phyloP scores from a whole-genome alignment of 2,329 filamentous ascomycete species.

The Cyphellophora europaea region DNA sequence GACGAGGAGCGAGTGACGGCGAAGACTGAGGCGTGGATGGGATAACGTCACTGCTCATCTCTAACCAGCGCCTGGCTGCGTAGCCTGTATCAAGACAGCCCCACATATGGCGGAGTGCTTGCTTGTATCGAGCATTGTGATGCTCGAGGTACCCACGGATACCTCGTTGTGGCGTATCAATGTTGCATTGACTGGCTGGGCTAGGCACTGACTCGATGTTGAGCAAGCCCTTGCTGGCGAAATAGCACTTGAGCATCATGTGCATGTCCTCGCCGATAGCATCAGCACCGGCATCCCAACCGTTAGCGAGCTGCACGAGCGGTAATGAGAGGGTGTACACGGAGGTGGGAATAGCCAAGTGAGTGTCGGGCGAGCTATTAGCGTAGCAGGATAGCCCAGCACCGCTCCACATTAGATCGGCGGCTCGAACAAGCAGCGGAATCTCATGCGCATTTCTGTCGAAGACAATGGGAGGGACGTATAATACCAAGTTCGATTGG shows the following conservation, averaged over 20 bases:
- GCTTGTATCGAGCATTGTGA: conserved; percentile 58
- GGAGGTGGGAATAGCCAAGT: conserved; percentile 60
- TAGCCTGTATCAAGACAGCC: conserved; percentile 61
- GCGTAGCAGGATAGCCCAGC: conserved; percentile 51
- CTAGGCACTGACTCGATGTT: conserved; percentile 55
- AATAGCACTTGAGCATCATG: conserved; percentile 73
- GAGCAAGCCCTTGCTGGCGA: conserved; percentile 60
- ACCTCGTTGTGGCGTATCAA: conserved; percentile 51
- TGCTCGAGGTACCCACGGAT: conserved; percentile 47
- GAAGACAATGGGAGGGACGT: conserved; percentile 63
- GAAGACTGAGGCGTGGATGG: too few relatives aligned
- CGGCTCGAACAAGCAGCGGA: conserved; percentile 59
- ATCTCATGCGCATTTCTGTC: conserved; percentile 63
- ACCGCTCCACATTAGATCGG: conserved; percentile 63
- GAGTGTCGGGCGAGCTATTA: conserved; percentile 54
- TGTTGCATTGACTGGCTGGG: conserved; percentile 65
- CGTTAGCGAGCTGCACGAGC: conserved; percentile 58
- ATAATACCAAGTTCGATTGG: conserved; percentile 55
- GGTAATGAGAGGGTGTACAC: conserved; percentile 63
- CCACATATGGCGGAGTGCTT: conserved; percentile 69
- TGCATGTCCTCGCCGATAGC: conserved; percentile 69
- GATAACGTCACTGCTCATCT: conserved; percentile 2
- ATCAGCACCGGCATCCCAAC: conserved; percentile 62
- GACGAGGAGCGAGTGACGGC: background rate
- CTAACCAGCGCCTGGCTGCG: conserved; percentile 39